Percentiles rank a stretch among this genome's conserved stretches.
phyloP scores from a whole-genome alignment of 2,329 filamentous ascomycete species.

The Aspergillus carbonarius region DNA sequence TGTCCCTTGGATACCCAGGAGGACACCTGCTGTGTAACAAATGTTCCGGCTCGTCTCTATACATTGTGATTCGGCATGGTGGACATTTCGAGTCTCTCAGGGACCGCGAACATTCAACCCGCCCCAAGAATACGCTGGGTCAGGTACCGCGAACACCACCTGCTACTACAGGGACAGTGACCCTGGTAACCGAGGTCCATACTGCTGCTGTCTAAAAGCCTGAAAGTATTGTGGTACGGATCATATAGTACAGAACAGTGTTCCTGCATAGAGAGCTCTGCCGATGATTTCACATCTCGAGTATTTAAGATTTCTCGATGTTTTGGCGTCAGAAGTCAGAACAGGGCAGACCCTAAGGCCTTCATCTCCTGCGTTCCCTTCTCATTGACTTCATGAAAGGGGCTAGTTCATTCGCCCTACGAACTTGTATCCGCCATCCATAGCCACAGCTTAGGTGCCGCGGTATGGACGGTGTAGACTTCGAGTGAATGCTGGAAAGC shows the following conservation, averaged over 20 bases:
- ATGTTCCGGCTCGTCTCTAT: too few species aligned
- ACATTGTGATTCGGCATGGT: background rate
- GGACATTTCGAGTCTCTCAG: background rate
- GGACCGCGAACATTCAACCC: background rate
- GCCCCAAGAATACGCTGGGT: background rate
- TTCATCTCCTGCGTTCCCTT: background rate
- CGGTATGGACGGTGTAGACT: background rate
- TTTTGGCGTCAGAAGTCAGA: background rate
- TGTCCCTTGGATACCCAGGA: too few species aligned
- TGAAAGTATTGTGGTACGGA: background rate
- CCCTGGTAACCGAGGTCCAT: background rate
- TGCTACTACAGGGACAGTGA: background rate
- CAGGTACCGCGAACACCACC: background rate
- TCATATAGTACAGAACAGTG: background rate
- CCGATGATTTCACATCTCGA: background rate
- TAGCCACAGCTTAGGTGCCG: background rate
- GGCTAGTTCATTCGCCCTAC: background rate
- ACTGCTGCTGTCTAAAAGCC: background rate
- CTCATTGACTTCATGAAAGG: background rate
- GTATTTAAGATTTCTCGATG: background rate
- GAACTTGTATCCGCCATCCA: too few species aligned
- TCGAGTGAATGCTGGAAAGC: background rate
- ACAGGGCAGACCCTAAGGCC: background rate
- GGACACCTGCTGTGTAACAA: too few species aligned
- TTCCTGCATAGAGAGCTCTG: background rate